Base-by-base conservation (phyloP, 495 filamentous ascomycete genomes). In the Hypomontagnella submonticulosa region DNA sequence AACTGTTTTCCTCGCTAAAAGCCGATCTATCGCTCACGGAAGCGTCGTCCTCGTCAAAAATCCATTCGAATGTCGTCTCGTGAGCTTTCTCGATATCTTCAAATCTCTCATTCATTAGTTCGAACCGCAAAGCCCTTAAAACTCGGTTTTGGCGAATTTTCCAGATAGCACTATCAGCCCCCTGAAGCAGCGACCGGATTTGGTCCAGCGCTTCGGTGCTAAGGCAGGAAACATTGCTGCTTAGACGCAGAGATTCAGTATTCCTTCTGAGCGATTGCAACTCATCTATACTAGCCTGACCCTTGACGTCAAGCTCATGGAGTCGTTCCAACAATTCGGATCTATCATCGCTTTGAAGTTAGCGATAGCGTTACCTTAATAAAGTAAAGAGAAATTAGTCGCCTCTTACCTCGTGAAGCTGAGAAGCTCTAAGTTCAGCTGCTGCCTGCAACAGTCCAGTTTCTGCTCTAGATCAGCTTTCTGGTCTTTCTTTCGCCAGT, bases 11-110 rank as follows among this genome's bases (percentile, higher is more conserved):
- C 23, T 27, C 3, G 23, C 23, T 27, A 6, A 27, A 3, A 27
- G 2, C 23, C 23, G 23, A 6, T 2, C 6, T 27, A 6, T 27
- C 23, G 23, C 23, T 6, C 6, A 6, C 6, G 6, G 23, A 27
- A 6, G 15, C 15, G 27, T 51, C 23, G 6, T 1, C 33, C 44
- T 32, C n/a, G 11, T 6, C 37, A 38, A 73, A 59, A 9, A 77
- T 59, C 74, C 75, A 76, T 15, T 62, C 33, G 41, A 73, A 73
- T 3, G 74, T 76, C 33, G 57, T 38, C 10, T 19, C 9, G 42
- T 75, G 68, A 4, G 73, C 61, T 4, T 37, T 27, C 15, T 64
- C 56, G 9, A 73, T 65, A 27, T 43, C 51, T 32, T 52, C 61
- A 27, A 64, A 49, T 37, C 61, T 58, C 41, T 62, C 51, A 11